phyloP scores from a whole-genome alignment of 768 basidiomycete genomes.

The Boletus huronensis region DNA sequence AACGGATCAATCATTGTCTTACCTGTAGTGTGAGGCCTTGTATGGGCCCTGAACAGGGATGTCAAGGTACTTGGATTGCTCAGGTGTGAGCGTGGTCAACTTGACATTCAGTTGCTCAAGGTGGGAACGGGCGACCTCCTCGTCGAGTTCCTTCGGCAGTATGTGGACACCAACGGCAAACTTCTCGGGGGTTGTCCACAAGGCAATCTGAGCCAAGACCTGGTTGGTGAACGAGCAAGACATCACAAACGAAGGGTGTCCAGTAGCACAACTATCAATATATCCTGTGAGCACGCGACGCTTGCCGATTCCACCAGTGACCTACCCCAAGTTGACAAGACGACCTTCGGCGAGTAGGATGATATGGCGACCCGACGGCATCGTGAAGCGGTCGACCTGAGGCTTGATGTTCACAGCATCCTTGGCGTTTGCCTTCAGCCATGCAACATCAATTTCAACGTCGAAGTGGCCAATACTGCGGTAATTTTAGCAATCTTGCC shows the following conservation, averaged over 20 bases:
- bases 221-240: slow-evolving; percentile 99
- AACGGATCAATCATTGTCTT: slow-evolving; percentile 2
- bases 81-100: slow-evolving; percentile 68
- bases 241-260: slow-evolving; percentile 99
- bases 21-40: slow-evolving; percentile 72
- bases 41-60: slow-evolving; percentile 80
- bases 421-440: slow-evolving; percentile 92
- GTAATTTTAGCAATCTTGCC: slow-evolving; percentile 10
- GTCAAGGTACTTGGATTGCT: slow-evolving; percentile 89
- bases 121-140: slow-evolving; percentile 98
- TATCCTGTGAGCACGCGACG: slow-evolving; percentile 4
- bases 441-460: slow-evolving; percentile 93
- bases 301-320: not conserved
- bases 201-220: slow-evolving; percentile 94
- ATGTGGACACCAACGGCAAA: slow-evolving; percentile 99
- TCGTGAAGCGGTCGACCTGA: slow-evolving; percentile 97
- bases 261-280: slow-evolving; percentile 78
- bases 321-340: slow-evolving; percentile 95
- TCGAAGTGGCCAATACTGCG: slow-evolving; percentile 82
- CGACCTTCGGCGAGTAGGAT: slow-evolving; percentile 98
- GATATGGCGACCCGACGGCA: slow-evolving; percentile 88
- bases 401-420: slow-evolving; percentile 90
- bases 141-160: slow-evolving; percentile 96
- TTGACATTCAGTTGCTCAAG: slow-evolving; percentile 89
- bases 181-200: slow-evolving; percentile 89